A percentile compares a stretch with the other conserved stretches of the same genome.
These are phyloP conservation scores for Torulaspora franciscae DNA, from an alignment of 805 yeast genomes.

Conservation along the genomic window DNA sequence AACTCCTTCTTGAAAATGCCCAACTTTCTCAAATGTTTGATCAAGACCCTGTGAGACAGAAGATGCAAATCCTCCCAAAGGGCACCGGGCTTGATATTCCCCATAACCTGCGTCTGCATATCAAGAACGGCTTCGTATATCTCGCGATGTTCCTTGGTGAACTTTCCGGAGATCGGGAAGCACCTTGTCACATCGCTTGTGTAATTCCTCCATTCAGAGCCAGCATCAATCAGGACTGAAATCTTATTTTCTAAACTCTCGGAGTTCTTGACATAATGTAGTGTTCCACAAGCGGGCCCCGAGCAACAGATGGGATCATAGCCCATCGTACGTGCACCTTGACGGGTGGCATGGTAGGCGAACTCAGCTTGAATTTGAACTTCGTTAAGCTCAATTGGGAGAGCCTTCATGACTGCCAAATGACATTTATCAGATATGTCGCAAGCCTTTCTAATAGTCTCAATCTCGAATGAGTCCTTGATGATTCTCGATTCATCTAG, in stretches of 20 bases:
- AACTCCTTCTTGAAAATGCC: slow-evolving; percentile 67
- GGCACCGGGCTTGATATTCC: slow-evolving; percentile 73
- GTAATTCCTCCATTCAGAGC: slow-evolving; percentile 94
- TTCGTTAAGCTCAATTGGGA: slow-evolving; percentile 82
- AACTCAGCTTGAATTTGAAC: slow-evolving; percentile 95
- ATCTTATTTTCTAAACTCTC: slow-evolving; percentile 52
- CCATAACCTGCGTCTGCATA: slow-evolving; percentile 76
- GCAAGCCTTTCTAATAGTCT: slow-evolving; percentile 72
- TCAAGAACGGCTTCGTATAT: slow-evolving; percentile 73
- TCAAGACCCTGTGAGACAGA: slow-evolving; percentile 70
- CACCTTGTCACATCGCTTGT: slow-evolving; percentile 93
- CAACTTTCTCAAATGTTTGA: slow-evolving; percentile 61
- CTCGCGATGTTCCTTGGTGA: slow-evolving; percentile 81
- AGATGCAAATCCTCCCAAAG: slow-evolving; percentile 82
- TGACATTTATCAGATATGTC: slow-evolving; percentile 84
- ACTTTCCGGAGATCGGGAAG: slow-evolving; percentile 86
- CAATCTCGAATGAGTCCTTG: slow-evolving; percentile 79
- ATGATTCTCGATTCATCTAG: slow-evolving; percentile 82
- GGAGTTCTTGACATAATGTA: slow-evolving; percentile 85
- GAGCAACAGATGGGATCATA: slow-evolving; percentile 96
- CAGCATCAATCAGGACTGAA: slow-evolving; percentile 85
- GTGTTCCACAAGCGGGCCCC: slow-evolving; percentile 85
- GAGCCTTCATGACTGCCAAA: slow-evolving; percentile 85
- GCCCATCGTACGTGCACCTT: slow-evolving; percentile 83
- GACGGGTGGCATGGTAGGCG: slow-evolving; percentile 86